A percentile compares a stretch with the other conserved stretches of the same genome.
Evolutionary conservation across 1,139 yeast genomes (phyloP).

Genomic region (Sugiyamaella paludigena): DNA sequence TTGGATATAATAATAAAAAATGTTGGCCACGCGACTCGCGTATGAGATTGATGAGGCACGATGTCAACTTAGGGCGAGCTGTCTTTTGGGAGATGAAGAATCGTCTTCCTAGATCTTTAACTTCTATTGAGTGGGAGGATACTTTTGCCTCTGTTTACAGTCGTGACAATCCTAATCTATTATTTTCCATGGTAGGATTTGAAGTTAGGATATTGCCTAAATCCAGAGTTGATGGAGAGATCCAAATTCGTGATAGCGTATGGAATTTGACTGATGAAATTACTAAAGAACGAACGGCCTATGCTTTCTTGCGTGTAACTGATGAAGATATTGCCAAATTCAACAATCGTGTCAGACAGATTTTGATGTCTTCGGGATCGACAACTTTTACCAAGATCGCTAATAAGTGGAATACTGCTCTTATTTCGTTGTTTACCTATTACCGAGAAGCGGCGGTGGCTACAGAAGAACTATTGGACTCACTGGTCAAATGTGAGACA

Average conservation of each 20-base stretch:
- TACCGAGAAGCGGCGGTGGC: constrained; percentile 91
- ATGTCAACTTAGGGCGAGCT: constrained; percentile 90
- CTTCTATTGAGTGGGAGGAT: constrained; percentile 75
- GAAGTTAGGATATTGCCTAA: constrained; percentile 88
- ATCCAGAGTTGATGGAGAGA: constrained; percentile 46
- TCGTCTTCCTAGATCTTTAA: constrained; percentile 73
- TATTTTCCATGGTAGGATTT: constrained; percentile 93
- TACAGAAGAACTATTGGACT: constrained; percentile 74
- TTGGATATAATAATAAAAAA: constrained; percentile 81
- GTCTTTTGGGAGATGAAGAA: constrained; percentile 86
- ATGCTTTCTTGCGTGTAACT: constrained; percentile 81
- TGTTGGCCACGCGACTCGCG: constrained; percentile 96
- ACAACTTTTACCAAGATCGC: constrained; percentile 94
- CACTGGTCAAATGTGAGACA: constrained; percentile 87
- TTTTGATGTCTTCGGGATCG: constrained; percentile 93
- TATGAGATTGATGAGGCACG: constrained; percentile 88
- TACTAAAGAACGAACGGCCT: constrained; percentile 85
- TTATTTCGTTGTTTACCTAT: constrained; percentile 81
- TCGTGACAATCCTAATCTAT: constrained; percentile 79
- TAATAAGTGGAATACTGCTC: constrained; percentile 93
- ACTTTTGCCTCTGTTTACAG: constrained; percentile 87
- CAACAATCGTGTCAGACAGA: constrained; percentile 81
- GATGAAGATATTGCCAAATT: constrained; percentile 76
- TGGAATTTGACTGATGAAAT: constrained; percentile 80
- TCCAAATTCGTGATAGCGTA: constrained; percentile 63